Base-by-base conservation (phyloP, 805 yeast genomes). In the Spathaspora girioi region DNA sequence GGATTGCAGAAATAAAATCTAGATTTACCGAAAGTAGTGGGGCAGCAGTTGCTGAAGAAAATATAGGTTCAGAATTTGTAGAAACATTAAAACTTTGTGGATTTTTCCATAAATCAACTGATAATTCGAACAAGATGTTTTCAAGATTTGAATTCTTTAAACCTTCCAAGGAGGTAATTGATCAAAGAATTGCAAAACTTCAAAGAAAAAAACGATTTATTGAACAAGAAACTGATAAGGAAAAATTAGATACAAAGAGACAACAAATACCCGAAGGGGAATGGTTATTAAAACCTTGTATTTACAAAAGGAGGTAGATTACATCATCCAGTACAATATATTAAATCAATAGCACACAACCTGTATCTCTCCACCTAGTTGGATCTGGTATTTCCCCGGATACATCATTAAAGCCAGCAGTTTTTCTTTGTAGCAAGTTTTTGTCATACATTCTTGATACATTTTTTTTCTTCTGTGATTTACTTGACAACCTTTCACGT, bases 1-100 rank as follows among this genome's bases (percentile, higher is more conserved):
- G 99, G 99, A 90, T 94, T 45, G 94, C 98, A 1, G 99, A 94
- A 66, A 94, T 94, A 70, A 93, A 93, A 69, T 89, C 97, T 1
- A 77, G 99, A 62, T 89, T 94, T 61, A 73, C 81, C 6, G 97
- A 91, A 60, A 68, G 70, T 12, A 17, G 11, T 17, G 53, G 14
- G 66, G 62, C 29, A 63, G 59, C 56, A 17, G 58, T 52, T 19
- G 56, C 60, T 38, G 64, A 82, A 67, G 68, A 80, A 48, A 64
- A 23, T 23, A 23, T 72, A 0, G 93, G 93, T 14, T 79, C 79
- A n/a, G 92, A 87, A 59, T 94, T 94, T 69, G 89, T 86, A 11
- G 81, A 87, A 20, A 83, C 87, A 1, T 75, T 94, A 59, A 90
- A 90, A 65, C 68, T 81, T 48, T 67, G 81, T 55, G 99, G 98